phyloP scores from a whole-genome alignment of 768 basidiomycete genomes.

The Rhodosporidiobolus sp. region DNA sequence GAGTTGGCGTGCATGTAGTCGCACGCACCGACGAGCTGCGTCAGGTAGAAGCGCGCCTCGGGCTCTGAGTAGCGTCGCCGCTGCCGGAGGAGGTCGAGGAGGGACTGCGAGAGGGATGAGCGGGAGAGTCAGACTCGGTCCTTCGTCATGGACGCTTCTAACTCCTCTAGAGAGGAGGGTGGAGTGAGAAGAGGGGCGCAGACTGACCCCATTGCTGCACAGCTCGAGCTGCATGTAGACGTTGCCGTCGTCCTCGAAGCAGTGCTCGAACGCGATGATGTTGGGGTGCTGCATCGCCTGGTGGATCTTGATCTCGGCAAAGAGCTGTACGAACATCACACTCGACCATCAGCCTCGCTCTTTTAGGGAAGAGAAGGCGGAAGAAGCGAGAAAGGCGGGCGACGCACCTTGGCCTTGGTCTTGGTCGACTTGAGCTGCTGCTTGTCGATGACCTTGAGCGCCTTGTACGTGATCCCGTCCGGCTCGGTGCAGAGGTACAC shows the following conservation, averaged over 20 bases:
- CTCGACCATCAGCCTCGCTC: not conserved
- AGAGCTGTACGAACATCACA: conserved; percentile 60
- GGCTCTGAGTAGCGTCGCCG: conserved; percentile 68
- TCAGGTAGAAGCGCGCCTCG: conserved; percentile 85
- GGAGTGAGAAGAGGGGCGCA: not conserved
- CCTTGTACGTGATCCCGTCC: conserved; percentile 59
- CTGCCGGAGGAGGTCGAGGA: conserved; percentile 56
- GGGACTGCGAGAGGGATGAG: conserved; percentile 41
- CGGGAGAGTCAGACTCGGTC: too few species aligned
- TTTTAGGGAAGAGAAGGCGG: not conserved
- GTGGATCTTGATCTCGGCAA: conserved; percentile 98
- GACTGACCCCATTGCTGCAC: conserved; percentile 69
- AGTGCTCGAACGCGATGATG: conserved; percentile 85
- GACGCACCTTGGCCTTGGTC: conserved; percentile 90
- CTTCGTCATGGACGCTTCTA: too few species aligned
- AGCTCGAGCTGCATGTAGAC: conserved; percentile 97
- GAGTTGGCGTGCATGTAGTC: conserved; percentile 96
- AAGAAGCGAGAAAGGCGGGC: not conserved
- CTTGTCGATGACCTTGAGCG: conserved; percentile 95
- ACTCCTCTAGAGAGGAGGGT: not conserved
- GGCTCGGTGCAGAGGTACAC: conserved; percentile 88
- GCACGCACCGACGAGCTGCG: conserved; percentile 92
- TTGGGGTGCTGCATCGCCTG: conserved; percentile 85
- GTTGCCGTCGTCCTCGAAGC: conserved; percentile 91
- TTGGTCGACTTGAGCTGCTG: conserved; percentile 88